Evolutionary conservation across 2,329 filamentous ascomycete genomes (phyloP), one percentile per base, ranked within the genome.

Genomic region (Ceratocystiopsis minuta): DNA sequence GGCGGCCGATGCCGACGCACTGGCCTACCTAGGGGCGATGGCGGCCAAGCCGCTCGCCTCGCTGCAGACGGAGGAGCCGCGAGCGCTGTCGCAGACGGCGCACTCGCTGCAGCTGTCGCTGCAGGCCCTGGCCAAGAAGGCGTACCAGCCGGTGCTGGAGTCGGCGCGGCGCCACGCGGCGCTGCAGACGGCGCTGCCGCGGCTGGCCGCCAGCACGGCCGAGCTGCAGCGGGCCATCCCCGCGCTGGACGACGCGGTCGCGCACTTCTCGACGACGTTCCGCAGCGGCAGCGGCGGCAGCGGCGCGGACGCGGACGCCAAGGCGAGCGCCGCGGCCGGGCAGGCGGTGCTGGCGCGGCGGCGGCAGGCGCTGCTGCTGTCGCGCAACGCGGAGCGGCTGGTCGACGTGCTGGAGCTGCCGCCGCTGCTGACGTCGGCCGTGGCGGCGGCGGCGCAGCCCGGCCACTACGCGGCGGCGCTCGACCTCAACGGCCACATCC

Each of bases 401-500:
- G 80, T 86, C 28, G 87, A 95, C 56, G 78, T 96, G 31, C 74
- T 98, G 45, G 88, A 96, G 53, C 70, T 98, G 28, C 90, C 90
- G 0, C 77, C 80, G 0, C 64, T 96, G 32, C 71, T 98, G 14
- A 80, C 82, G 13, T 86, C 87, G 2, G 79, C 87, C 37, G 79
- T 87, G 43, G 71, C 71, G 3, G 62, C 70, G 1, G 67, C 60
- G 3, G 61, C 70, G 1, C 67, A 60, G 4, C 66, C 75, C 4
- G 73, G 77, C 46, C 92, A 85, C 50, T 93, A 95, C 63, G 79
- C 86, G 2, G 83, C 85, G 0, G 87, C 87, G 0, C 67, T 98
- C 32, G 90, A 98, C 57, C 68, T 98, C 3, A 81, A 93, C 55
- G 80, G 83, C n/a, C 90, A 96, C 56, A 90, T 95, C 55, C 83